phyloP scores from a whole-genome alignment of 169 alveolate species.

The Plasmodium ovale region DNA sequence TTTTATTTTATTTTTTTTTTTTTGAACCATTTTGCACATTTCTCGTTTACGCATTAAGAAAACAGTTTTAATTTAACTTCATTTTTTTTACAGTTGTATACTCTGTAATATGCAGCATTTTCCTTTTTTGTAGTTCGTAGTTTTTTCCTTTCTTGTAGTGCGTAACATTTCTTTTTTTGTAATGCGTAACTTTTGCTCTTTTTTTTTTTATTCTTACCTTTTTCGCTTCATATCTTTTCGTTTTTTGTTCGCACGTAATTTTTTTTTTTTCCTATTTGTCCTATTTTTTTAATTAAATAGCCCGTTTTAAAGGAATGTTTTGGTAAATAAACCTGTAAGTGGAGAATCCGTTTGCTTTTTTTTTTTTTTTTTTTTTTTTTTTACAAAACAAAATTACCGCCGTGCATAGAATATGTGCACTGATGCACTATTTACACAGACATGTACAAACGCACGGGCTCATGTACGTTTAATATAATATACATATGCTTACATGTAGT shows the following conservation, averaged over 20 bases:
- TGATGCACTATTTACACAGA: too few species aligned
- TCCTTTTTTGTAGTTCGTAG: too few species aligned
- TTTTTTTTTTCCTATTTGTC: neutral
- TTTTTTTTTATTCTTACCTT: neutral
- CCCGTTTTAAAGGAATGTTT: neutral
- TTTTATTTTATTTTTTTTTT: neutral
- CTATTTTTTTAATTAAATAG: neutral
- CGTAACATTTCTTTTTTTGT: neutral
- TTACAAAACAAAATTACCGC: too few species aligned
- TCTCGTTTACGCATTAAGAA: neutral
- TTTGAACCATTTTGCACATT: conserved; percentile 8
- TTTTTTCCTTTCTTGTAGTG: neutral
- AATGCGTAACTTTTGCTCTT: neutral
- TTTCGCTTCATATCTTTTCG: neutral
- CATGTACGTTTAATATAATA: too few species aligned
- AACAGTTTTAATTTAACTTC: neutral
- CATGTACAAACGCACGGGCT: too few species aligned
- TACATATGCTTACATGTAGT: too few species aligned
- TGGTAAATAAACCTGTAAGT: too few species aligned
- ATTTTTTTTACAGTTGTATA: conserved; percentile 1
- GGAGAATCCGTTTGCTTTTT: neutral
- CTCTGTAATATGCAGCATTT: too few species aligned
- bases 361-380: too few species aligned
- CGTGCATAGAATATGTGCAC: too few species aligned
- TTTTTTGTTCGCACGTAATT: neutral